Conservation (phyloP, 805 yeast species). For the Martiniozyma abietophila region DNA sequence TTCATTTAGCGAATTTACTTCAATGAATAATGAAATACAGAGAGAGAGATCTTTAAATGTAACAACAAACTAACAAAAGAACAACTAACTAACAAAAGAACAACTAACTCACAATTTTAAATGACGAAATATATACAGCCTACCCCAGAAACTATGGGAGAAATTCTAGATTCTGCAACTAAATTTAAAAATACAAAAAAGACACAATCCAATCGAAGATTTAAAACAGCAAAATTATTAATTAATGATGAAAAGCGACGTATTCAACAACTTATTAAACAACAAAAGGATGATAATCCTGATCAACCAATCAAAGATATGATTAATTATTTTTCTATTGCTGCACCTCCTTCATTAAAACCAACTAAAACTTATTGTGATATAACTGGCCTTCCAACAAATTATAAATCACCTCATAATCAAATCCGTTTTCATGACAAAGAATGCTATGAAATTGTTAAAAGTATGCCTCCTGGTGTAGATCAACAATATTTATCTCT, state of each 20-base stretch:
- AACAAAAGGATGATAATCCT: constrained; percentile 10
- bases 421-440: constrained; percentile 72
- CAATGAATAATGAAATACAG: too few relatives aligned
- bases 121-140: too few relatives aligned
- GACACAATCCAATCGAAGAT: constrained; percentile 48
- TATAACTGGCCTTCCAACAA: constrained; percentile 78
- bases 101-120: too few relatives aligned
- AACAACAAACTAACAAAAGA: too few relatives aligned
- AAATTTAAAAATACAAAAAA: constrained; percentile 52
- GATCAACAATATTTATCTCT: constrained; percentile 88
- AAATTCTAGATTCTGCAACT: constrained; percentile 33
- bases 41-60: too few relatives aligned
- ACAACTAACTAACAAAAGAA: too few relatives aligned
- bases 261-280: constrained; percentile 32
- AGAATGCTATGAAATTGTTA: constrained; percentile 72
- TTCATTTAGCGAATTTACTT: too few relatives aligned
- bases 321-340: constrained; percentile 61
- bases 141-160: constrained; percentile 23
- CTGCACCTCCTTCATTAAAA: constrained; percentile 79
- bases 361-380: constrained; percentile 88
- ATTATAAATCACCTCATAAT: constrained; percentile 65
- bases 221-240: constrained; percentile 67
- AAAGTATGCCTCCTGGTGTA: constrained; percentile 77
- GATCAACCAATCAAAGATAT: constrained; percentile 27
- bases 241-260: constrained; percentile 72